Evolutionary conservation across 352 stramenopile genomes (phyloP).

Genomic region (Phytophthora sojae): DNA sequence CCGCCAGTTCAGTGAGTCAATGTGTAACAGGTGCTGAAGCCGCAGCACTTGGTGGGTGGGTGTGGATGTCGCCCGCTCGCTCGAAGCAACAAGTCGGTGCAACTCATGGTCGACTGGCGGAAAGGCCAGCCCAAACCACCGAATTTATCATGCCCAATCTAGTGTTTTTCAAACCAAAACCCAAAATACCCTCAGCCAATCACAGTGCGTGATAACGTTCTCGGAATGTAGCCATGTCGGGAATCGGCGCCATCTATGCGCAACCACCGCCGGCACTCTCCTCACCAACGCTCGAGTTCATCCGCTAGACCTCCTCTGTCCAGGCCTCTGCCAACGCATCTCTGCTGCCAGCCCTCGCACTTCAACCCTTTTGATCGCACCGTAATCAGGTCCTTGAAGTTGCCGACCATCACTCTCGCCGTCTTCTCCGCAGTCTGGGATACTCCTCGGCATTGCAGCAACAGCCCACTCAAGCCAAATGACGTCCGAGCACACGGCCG

Average conservation of each 20-base stretch:
- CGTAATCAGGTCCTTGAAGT: conserved; percentile 34
- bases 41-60: conserved; percentile 4
- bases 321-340: not conserved
- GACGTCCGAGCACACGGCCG: conserved; percentile 15
- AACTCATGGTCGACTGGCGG: no score
- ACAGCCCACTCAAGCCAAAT: not conserved
- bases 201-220: not conserved
- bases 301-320: not conserved
- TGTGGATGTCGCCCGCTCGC: no score
- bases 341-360: not conserved
- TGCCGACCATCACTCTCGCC: conserved; percentile 13
- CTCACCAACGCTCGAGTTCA: not conserved
- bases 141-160: no score
- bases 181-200: not conserved
- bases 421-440: conserved; percentile 4
- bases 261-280: not conserved
- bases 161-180: not conserved
- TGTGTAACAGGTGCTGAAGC: conserved; percentile 16
- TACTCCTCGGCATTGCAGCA: conserved; percentile 1
- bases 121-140: no score
- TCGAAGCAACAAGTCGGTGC: no score
- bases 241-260: not conserved
- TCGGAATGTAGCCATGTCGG: conserved; percentile 2
- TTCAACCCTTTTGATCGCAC: not conserved
- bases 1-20: not conserved